A percentile compares a stretch with the other conserved stretches of the same genome.
These are phyloP conservation scores for Fusarium protoensiforme DNA, from an alignment of 2,329 filamentous ascomycete genomes.

Conservation along the genomic window DNA sequence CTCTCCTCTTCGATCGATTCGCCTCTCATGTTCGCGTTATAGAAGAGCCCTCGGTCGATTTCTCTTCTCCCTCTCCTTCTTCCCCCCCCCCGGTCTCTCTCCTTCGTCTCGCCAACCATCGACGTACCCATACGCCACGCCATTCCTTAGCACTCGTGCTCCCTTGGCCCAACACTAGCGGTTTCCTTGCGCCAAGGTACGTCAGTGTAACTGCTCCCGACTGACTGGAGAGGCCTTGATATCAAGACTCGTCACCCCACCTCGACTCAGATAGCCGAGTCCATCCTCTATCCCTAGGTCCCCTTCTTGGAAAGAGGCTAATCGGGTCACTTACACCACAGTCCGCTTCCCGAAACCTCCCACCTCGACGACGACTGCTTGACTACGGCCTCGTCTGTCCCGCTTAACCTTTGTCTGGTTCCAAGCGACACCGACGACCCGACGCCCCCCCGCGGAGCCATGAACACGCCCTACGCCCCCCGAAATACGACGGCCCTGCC, in stretches of 20 bases:
- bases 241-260: constrained; percentile 33
- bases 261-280: constrained; percentile 16
- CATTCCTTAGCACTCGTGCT: constrained; percentile 20
- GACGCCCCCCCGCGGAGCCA: constrained; percentile 39
- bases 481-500: constrained; percentile 42
- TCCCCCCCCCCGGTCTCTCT: constrained; percentile 1
- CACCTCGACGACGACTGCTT: constrained; percentile 12
- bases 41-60: constrained; percentile 44
- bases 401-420: constrained; percentile 31
- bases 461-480: constrained; percentile 45
- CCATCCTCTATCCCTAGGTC: constrained; percentile 2
- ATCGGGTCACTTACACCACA: constrained; percentile 2
- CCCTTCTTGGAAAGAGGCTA: constrained; percentile 16
- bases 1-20: constrained; percentile 4
- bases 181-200: constrained; percentile 33
- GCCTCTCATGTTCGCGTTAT: constrained; percentile 50
- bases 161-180: constrained; percentile 20
- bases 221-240: not conserved
- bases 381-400: constrained; percentile 6
- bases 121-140: constrained; percentile 30
- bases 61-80: constrained; percentile 31
- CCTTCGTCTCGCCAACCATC: constrained; percentile 14
- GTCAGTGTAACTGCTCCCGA: constrained; percentile 17
- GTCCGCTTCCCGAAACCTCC: constrained; percentile 3
- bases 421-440: constrained; percentile 36